Evolutionary conservation across 441 rosid species (phyloP), one percentile per base, ranked within the genome.

Genomic region (Biscutella auriculata): DNA sequence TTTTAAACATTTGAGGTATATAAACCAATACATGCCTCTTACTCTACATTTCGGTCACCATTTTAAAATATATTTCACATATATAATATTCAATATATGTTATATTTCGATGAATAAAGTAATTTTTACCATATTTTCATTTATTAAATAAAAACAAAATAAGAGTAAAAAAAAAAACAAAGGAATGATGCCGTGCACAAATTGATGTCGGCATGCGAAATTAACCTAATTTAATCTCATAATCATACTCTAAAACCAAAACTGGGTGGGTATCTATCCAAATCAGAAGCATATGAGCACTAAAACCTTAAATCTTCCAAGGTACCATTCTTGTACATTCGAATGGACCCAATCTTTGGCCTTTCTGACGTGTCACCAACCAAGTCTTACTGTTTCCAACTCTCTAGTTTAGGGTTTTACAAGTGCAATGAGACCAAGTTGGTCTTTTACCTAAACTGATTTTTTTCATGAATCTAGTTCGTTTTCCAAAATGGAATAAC

Each of bases 291-390:
- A 44, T 46, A 62, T 49, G 9, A 42, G 60, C 74, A 58, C 80
- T 73, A 55, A 27, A 60, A 53, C 51, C 55, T 46, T 53, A 14
- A 53, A 53, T 53, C 49, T 49, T 64, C 73, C 45, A 17, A 63
- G 71, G n/a, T 68, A 73, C 76, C 69, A 71, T 63, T 79, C 70
- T 37, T 48, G 65, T 59, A 66, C 70, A 51, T 66, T 59, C 26
- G 29, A 37, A 6, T 45, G 62, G 57, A 56, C 11, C 79, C 79
- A 75, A 57, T 63, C 0, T 15, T 55, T 14, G 23, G 7, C 35
- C 85, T 83, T 77, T 75, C 73, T 78, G 76, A 79, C 70, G 84
- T 80, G 92, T 76, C 87, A 63, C 76, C 79, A 89, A 88, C 82
- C 81, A 77, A 77, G 72, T 76, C 29, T 79, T 77, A 74, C 83